These are phyloP conservation scores for Boletus rufocinnamomeus DNA, from an alignment of 768 basidiomycete species.

Conservation along the genomic window DNA sequence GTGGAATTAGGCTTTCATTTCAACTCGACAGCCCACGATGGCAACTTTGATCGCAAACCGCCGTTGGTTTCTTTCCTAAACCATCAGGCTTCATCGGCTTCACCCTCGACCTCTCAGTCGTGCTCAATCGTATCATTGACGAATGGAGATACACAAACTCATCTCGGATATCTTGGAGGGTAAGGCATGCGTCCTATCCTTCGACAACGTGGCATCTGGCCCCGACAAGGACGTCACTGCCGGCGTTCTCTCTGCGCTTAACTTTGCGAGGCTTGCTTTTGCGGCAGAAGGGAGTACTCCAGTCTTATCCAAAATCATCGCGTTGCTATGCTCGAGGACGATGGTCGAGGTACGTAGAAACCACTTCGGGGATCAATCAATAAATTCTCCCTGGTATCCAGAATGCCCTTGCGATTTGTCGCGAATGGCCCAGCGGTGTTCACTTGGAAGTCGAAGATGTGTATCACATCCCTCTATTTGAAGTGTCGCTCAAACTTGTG, in stretches of 20 bases:
- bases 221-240: slow-evolving; percentile 36
- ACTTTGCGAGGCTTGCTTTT: slow-evolving; percentile 55
- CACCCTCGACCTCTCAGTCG: neutral
- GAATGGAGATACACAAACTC: slow-evolving; percentile 15
- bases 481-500: slow-evolving; percentile 38
- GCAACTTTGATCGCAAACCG: slow-evolving; percentile 1
- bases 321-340: slow-evolving; percentile 13
- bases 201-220: slow-evolving; percentile 45
- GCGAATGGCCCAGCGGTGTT: slow-evolving; percentile 44
- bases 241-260: slow-evolving; percentile 59
- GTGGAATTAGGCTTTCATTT: neutral
- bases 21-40: neutral
- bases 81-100: neutral
- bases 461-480: slow-evolving; percentile 47
- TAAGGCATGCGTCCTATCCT: slow-evolving; percentile 41
- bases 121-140: neutral
- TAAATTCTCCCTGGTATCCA: slow-evolving; percentile 23
- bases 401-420: slow-evolving; percentile 54
- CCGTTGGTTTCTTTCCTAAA: slow-evolving; percentile 9
- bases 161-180: slow-evolving; percentile 22
- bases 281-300: slow-evolving; percentile 2
- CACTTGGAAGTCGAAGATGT: slow-evolving; percentile 57
- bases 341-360: slow-evolving; percentile 21
- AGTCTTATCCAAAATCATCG: slow-evolving; percentile 15
- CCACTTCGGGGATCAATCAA: too few relatives aligned